phyloP scores from a whole-genome alignment of 148 eudicot species.

The Salicornia ramosissima region DNA sequence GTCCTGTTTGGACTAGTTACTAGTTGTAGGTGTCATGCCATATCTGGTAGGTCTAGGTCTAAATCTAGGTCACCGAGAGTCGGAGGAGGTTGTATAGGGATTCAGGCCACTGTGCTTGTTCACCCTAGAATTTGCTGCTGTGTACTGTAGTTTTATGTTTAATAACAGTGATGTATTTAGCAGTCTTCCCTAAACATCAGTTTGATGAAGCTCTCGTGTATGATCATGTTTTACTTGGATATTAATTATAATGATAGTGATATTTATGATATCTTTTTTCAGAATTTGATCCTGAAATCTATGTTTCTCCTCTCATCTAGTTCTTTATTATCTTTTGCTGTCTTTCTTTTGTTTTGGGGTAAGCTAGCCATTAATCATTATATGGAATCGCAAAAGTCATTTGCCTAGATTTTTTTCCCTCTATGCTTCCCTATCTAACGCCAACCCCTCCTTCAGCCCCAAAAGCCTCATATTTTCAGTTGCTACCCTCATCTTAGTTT shows the following conservation, averaged over 20 bases:
- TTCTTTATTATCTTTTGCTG: too few relatives aligned
- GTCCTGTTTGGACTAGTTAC: slow-evolving; percentile 10
- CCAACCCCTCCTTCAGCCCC: too few relatives aligned
- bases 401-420: too few relatives aligned
- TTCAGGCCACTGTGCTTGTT: slow-evolving; percentile 9
- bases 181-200: not conserved
- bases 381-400: too few relatives aligned
- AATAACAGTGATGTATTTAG: not conserved
- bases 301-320: not conserved
- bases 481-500: too few relatives aligned
- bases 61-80: not conserved
- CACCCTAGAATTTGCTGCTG: not conserved
- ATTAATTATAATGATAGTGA: not conserved
- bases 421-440: too few relatives aligned
- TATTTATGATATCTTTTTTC: not conserved
- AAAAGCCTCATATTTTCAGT: too few relatives aligned
- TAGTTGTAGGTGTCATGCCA: slow-evolving; percentile 14
- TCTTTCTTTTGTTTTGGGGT: too few relatives aligned
- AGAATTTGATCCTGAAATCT: not conserved
- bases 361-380: too few relatives aligned
- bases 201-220: not conserved
- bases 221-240: not conserved
- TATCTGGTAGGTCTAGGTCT: slow-evolving; percentile 15
- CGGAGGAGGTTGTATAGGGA: not conserved
- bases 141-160: not conserved